These are phyloP conservation scores for Cyberlindnera japonica DNA, from an alignment of 805 yeast genomes.

Conservation along the genomic window DNA sequence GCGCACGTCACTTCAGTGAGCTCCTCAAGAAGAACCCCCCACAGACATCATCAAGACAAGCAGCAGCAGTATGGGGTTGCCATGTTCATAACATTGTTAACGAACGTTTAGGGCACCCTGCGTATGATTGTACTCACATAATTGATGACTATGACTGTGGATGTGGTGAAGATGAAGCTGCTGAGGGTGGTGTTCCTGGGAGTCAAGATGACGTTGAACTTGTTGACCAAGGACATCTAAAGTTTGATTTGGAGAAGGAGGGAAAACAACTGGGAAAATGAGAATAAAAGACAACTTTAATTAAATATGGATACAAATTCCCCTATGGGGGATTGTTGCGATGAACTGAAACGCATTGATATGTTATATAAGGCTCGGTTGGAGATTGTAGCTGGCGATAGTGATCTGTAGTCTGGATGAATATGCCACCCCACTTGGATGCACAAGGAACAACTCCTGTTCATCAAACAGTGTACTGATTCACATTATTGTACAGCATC, in stretches of 20 bases:
- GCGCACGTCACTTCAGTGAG: conserved; percentile 85
- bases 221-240: conserved; percentile 40
- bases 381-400: not conserved
- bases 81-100: conserved; percentile 87
- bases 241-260: conserved; percentile 46
- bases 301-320: not conserved
- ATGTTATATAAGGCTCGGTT: not conserved
- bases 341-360: not conserved
- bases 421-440: too few relatives aligned
- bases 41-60: conserved; percentile 67
- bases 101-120: conserved; percentile 58
- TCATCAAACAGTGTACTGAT: too few relatives aligned
- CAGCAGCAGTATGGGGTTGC: conserved; percentile 96
- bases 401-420: too few relatives aligned
- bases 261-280: conserved; percentile 40
- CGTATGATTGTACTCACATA: conserved; percentile 81
- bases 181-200: conserved; percentile 10
- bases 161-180: conserved; percentile 71
- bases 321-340: not conserved
- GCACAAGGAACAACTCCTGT: too few relatives aligned
- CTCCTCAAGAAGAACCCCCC: conserved; percentile 76
- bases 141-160: conserved; percentile 95
- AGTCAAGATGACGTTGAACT: conserved; percentile 1
- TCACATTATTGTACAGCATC: conserved; percentile 37
- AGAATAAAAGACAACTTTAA: not conserved